Evolutionary conservation across 106 monocot genomes (phyloP), one percentile per base, ranked within the genome.

Genomic region (Phalaenopsis aphrodite): DNA sequence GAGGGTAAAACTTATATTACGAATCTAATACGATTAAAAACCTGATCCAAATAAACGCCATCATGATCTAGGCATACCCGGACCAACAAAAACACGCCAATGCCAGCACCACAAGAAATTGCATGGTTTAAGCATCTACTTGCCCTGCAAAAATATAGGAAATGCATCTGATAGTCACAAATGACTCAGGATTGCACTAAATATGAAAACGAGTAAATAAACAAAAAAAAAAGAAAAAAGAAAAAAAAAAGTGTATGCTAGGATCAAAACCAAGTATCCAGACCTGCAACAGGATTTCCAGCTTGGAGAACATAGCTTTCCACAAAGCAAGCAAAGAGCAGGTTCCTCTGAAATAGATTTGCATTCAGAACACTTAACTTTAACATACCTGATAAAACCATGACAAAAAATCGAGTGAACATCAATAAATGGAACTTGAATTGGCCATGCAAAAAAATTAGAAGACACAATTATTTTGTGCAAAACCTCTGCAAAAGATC

Each of bases 311-410:
- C 94, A 97, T 58, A 97, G 84, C 78, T 80, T 86, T 67, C 97
- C 94, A 89, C 97, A 97, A 5, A 97, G 82, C 82, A 97, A 86
- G 78, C 97, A 97, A 30, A 97, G 79, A 76, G 92, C 97, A 69
- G 97, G 97, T 72, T 87, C 84, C 8, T 90, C 85, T 24, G 84
- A 87, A 57, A 92, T 79, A 65, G 82, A 80, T 24, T 85, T 82
- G 80, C 97, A 97, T 47, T 82, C 75, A 24, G 85, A 74, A 77
- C 97, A 97, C 23, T 79, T 86, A 64, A 77, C 78, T 82, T 90
- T 94, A 37, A 94, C 79, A 61, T 92, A 97, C 82, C 97, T 97
- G 85, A 78, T 15, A 41, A 45, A 61, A 41, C 15, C 56, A 39
- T 81, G 7, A 41, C 9, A 72, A 41, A 9, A 30, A 69, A 36